Evolutionary conservation across 1,284 basidiomycete species (phyloP).

Genomic region (Microbotryum violaceum): DNA sequence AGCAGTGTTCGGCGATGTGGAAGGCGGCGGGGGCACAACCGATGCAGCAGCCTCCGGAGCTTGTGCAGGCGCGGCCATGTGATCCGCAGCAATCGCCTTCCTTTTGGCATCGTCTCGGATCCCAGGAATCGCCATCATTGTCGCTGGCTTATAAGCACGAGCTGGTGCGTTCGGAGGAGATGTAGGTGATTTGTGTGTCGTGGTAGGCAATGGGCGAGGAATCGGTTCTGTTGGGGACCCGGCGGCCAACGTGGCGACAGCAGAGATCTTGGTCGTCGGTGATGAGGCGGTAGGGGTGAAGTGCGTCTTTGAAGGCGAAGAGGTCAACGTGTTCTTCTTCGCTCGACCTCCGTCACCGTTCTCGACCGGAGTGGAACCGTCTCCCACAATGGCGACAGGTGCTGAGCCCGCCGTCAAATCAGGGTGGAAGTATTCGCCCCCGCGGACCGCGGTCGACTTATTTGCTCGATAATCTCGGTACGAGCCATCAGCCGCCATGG

Average conservation of each 20-base stretch:
- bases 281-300: slow-evolving; percentile 2
- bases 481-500: background rate
- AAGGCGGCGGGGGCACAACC: no score
- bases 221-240: slow-evolving; percentile 1
- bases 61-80: background rate
- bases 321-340: background rate
- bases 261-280: slow-evolving; percentile 4
- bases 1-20: no score
- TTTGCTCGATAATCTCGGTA: slow-evolving; percentile 11
- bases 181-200: background rate
- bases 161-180: background rate
- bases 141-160: slow-evolving; percentile 16
- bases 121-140: slow-evolving; percentile 25
- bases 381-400: background rate
- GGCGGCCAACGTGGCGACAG: slow-evolving; percentile 6
- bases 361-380: background rate
- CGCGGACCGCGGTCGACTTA: background rate
- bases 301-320: background rate
- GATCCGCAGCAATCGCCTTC: slow-evolving; percentile 10
- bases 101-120: slow-evolving; percentile 8
- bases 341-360: background rate
- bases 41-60: no score
- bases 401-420: background rate
- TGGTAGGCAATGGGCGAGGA: slow-evolving; percentile 1
- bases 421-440: background rate